Evolutionary conservation across 2,329 filamentous ascomycete species (phyloP).

Genomic region (Hypomyces rosellus): DNA sequence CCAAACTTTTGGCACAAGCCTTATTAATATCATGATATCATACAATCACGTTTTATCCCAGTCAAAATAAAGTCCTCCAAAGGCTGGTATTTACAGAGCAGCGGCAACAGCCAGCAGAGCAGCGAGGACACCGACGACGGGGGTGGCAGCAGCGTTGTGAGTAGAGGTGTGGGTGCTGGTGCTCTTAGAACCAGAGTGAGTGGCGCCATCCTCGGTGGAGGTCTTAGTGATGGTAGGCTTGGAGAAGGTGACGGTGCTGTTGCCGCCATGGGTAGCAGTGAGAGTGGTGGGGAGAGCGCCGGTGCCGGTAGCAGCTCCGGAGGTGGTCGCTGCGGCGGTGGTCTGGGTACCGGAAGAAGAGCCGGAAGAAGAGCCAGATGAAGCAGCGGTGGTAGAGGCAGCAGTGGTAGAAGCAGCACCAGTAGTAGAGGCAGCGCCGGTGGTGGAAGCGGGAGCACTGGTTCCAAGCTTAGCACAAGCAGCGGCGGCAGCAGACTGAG

Average conservation of each 20-base stretch:
- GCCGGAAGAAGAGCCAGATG: background rate
- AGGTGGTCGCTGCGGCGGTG: constrained; percentile 3
- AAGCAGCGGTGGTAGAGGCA: constrained; percentile 1
- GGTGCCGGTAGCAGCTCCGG: constrained; percentile 7
- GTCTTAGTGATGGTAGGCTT: constrained; percentile 12
- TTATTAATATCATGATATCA: constrained; percentile 8
- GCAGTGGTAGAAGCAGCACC: constrained; percentile 3
- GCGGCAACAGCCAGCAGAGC: constrained; percentile 25
- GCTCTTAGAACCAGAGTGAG: constrained; percentile 13
- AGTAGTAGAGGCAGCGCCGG: constrained; percentile 3
- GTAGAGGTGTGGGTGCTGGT: constrained; percentile 7
- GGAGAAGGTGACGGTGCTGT: constrained; percentile 9
- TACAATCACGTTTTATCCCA: background rate
- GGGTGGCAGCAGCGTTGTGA: constrained; percentile 18
- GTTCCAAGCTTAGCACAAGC: constrained; percentile 21
- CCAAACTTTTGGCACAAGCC: background rate
- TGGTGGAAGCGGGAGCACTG: background rate
- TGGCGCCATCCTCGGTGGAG: constrained; percentile 12
- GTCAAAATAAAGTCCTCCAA: background rate
- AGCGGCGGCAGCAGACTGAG: constrained; percentile 24
- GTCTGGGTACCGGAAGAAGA: background rate
- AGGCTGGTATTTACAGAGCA: constrained; percentile 24
- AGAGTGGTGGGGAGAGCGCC: constrained; percentile 8
- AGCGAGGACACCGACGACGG: constrained; percentile 23
- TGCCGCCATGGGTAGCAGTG: constrained; percentile 4